Evolutionary conservation across 2,329 filamentous ascomycete genomes (phyloP).

Genomic region (Trichothecium sympodiale): DNA sequence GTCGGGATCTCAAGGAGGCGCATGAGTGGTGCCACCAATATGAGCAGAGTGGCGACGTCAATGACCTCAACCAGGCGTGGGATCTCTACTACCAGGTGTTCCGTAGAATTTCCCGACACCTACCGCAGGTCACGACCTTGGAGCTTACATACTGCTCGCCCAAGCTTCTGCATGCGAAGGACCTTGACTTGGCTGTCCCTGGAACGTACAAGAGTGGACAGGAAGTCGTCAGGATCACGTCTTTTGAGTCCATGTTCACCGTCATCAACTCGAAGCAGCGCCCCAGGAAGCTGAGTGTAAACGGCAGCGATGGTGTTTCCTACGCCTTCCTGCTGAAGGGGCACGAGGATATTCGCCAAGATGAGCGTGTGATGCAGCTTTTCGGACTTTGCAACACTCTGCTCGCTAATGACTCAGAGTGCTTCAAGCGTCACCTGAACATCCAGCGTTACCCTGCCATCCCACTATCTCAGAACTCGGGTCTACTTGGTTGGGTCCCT

Average conservation of each 20-base stretch:
- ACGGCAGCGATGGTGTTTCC: slow-evolving; percentile 76
- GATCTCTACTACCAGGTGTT: slow-evolving; percentile 99
- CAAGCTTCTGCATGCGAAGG: slow-evolving; percentile 72
- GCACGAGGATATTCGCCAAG: slow-evolving; percentile 98
- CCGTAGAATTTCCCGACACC: slow-evolving; percentile 83
- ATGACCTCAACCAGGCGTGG: slow-evolving; percentile 96
- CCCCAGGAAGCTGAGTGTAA: slow-evolving; percentile 77
- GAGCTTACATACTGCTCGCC: slow-evolving; percentile 97
- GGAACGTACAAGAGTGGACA: slow-evolving; percentile 77
- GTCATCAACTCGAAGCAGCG: slow-evolving; percentile 97
- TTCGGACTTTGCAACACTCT: slow-evolving; percentile 97
- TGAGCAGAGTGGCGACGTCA: slow-evolving; percentile 76
- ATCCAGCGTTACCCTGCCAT: slow-evolving; percentile 97
- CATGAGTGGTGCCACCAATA: slow-evolving; percentile 94
- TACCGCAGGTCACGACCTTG: slow-evolving; percentile 83
- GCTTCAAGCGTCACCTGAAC: slow-evolving; percentile 91
- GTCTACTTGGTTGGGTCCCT: slow-evolving; percentile 89
- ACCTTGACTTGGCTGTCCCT: slow-evolving; percentile 89
- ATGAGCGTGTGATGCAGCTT: slow-evolving; percentile 98
- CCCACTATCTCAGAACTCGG: slow-evolving; percentile 90
- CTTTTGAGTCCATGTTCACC: slow-evolving; percentile 79
- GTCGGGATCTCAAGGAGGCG: slow-evolving; percentile 86
- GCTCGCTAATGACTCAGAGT: slow-evolving; percentile 85
- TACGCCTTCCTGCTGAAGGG: slow-evolving; percentile 93
- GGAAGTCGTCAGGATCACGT: slow-evolving; percentile 73